Evolutionary conservation across 2,329 filamentous ascomycete species (phyloP), one percentile per base, ranked within the genome.

Genomic region (Phialophora macrospora): DNA sequence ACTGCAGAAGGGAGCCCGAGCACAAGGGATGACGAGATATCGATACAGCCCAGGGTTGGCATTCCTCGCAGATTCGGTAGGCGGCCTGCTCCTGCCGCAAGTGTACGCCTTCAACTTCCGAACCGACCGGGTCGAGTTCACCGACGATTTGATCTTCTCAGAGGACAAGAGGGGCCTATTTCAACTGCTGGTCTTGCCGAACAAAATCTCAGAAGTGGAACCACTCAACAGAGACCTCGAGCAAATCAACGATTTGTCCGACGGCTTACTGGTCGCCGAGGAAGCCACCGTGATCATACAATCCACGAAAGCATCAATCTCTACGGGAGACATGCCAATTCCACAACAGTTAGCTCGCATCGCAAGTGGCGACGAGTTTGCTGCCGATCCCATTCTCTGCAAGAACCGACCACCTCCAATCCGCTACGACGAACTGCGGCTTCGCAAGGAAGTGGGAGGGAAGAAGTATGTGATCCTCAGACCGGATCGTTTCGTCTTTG

Each of bases 401-500:
- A 62, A 60, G 26, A 67, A 65, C n/a, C 71, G 76, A 14, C 75
- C 75, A 0, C 66, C 66, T 12, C 76, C 76, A 2, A 60, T 64
- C 11, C 66, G 70, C 9, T 77, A 77, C 62, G 72, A 77, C 52
- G 67, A 71, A 22, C 52, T 64, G 22, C 68, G 73, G 6, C 66
- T 78, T 11, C 54, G 67, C 20, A 71, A 66, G 30, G 72, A 71
- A 22, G 55, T 75, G 4, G 62, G 62, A 4, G 55, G 65, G 2
- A 70, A 71, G 9, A 67, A 66, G 51, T 78, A 73, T 67, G 70
- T 75, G 8, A 71, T 78, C 54, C 54, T 78, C 17, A 68, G 77
- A 56, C 71, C 70, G 1, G 77, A 78, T 62, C 70, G 76, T 1
- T 75, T 77, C 55, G 71, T 78, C 3, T 79, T 75, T 70, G 76